phyloP scores from a whole-genome alignment of 2,329 filamentous ascomycete species.

The Lachnellula arida region DNA sequence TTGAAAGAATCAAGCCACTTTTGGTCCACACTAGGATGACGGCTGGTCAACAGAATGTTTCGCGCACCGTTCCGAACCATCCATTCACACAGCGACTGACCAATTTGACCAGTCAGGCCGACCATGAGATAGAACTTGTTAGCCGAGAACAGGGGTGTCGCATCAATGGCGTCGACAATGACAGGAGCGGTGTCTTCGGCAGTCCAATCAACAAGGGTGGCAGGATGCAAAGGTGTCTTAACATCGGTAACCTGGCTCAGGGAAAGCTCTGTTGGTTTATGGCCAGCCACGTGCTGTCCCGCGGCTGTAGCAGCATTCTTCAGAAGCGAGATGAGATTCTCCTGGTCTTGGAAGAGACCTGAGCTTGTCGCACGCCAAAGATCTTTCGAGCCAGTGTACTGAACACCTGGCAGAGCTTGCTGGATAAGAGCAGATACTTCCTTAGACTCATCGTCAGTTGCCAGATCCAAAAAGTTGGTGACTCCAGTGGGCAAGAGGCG shows the following conservation, averaged over 20 bases:
- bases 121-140: conserved; percentile 31
- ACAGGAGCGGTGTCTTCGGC: conserved; percentile 5
- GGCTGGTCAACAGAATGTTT: conserved; percentile 36
- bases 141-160: conserved; percentile 4
- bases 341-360: conserved; percentile 9
- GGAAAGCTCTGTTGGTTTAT: conserved; percentile 7
- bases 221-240: conserved; percentile 2
- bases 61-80: conserved; percentile 37
- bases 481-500: conserved; percentile 5
- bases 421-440: conserved; percentile 7
- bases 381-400: conserved; percentile 8
- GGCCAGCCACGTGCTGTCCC: conserved; percentile 5
- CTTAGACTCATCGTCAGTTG: conserved; percentile 6
- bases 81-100: conserved; percentile 36
- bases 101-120: conserved; percentile 27
- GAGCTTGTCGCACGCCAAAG: conserved; percentile 9
- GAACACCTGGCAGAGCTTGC: conserved; percentile 7
- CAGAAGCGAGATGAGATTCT: conserved; percentile 6
- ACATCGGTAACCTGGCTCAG: conserved; percentile 6
- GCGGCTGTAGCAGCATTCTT: conserved; percentile 7
- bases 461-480: conserved; percentile 1
- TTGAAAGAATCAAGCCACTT: conserved; percentile 24
- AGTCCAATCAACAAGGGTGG: conserved; percentile 8
- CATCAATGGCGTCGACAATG: conserved; percentile 3
- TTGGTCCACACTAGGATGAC: conserved; percentile 34